A percentile compares a stretch with the other conserved stretches of the same genome.
Conservation (phyloP, 129 eudicot genomes). For the Mikania micrantha region DNA sequence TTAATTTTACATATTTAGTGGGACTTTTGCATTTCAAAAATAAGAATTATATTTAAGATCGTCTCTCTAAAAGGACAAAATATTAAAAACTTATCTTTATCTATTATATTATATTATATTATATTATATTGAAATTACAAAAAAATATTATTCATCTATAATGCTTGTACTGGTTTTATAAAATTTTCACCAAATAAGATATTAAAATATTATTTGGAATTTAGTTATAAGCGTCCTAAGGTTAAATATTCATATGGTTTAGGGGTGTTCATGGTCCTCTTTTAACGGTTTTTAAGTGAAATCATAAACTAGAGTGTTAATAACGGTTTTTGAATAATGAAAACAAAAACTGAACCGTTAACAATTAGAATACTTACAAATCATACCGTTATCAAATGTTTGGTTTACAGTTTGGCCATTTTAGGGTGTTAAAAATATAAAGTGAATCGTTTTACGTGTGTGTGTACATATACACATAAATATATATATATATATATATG, state of each 20-base stretch:
- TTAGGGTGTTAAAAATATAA: no score
- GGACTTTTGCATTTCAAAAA: conserved; percentile 8
- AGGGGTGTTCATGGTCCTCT: no score
- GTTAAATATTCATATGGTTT: not conserved
- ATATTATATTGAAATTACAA: not conserved
- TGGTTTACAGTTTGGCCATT: no score
- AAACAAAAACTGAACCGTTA: no score
- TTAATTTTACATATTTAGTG: conserved; percentile 20
- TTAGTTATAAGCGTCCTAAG: not conserved
- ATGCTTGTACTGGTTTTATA: conserved; percentile 1
- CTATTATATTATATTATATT: not conserved
- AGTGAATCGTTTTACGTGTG: no score
- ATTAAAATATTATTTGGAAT: not conserved
- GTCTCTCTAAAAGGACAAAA: conserved; percentile 3
- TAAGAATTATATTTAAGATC: not conserved
- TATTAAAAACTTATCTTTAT: conserved; percentile 15
- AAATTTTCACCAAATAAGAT: not conserved
- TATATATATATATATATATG: no score
- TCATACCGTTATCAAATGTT: no score
- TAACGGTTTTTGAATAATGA: no score
- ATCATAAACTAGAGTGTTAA: no score
- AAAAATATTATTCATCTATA: not conserved
- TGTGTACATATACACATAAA: no score
- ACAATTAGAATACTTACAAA: no score
- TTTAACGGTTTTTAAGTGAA: no score